Conservation (phyloP, 129 eudicot genomes). For the Oenanthe sinensis region DNA sequence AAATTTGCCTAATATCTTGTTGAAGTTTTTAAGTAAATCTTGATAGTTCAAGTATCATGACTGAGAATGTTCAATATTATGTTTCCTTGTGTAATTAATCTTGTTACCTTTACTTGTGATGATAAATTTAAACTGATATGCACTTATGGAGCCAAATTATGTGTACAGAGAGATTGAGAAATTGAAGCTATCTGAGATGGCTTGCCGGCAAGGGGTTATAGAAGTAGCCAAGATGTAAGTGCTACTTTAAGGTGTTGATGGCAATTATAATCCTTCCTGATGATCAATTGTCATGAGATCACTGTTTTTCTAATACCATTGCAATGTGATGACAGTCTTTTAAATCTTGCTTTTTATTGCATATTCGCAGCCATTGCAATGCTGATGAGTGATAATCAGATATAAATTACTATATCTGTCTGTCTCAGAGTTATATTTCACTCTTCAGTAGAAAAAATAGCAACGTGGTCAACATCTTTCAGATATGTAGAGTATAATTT, state of each 20-base stretch:
- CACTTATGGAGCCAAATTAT: slow-evolving; percentile 15
- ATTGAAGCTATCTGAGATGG: slow-evolving; percentile 85
- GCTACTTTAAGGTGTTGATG: neutral
- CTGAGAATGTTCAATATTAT: neutral
- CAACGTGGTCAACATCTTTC: neutral
- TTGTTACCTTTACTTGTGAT: neutral
- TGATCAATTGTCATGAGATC: neutral
- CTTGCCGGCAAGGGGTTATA: slow-evolving; percentile 91
- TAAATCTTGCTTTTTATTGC: neutral
- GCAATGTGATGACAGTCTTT: neutral
- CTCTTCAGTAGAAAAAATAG: neutral
- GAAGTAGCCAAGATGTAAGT: slow-evolving; percentile 96
- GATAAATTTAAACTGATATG: neutral
- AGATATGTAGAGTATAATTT: neutral
- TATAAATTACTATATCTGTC: neutral
- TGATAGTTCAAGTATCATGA: neutral
- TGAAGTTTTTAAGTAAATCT: neutral
- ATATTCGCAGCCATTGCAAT: neutral
- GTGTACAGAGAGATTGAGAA: slow-evolving; percentile 80
- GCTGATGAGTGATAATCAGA: neutral
- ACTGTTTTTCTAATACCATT: neutral
- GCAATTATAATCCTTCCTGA: neutral
- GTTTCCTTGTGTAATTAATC: neutral
- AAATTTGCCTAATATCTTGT: neutral
- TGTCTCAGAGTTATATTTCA: neutral